A percentile compares a stretch with the other conserved stretches of the same genome.
Evolutionary conservation across 352 stramenopile genomes (phyloP).

Genomic region (Phytopythium vexans): DNA sequence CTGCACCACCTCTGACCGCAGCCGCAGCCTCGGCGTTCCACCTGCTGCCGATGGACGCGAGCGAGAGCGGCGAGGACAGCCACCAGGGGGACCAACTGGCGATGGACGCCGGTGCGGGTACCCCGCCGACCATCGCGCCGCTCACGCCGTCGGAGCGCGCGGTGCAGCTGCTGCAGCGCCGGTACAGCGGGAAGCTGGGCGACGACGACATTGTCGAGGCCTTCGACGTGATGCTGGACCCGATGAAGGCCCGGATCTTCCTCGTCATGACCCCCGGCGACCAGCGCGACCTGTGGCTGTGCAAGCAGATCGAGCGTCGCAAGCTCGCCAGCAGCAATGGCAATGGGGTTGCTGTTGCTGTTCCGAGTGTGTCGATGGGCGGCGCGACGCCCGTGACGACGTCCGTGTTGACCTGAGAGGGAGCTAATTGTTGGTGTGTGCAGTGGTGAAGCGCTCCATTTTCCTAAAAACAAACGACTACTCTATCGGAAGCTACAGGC

Average conservation of each 20-base stretch:
- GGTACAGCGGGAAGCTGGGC: constrained; percentile 8
- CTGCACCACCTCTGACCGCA: neutral
- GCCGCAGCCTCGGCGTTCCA: neutral
- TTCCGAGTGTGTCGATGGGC: too few species aligned
- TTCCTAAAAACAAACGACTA: too few species aligned
- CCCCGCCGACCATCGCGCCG: neutral
- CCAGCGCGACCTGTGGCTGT: constrained; percentile 17
- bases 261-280: constrained; percentile 13
- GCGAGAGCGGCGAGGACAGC: neutral
- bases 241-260: constrained; percentile 15
- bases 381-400: too few species aligned
- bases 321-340: too few species aligned
- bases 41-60: constrained; percentile 3
- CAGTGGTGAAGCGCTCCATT: too few species aligned
- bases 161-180: constrained; percentile 13
- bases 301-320: constrained; percentile 5
- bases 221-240: constrained; percentile 18
- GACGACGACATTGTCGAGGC: constrained; percentile 15
- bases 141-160: constrained; percentile 16
- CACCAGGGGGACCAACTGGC: neutral
- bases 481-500: too few species aligned
- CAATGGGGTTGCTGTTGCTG: too few species aligned
- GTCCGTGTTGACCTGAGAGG: too few species aligned
- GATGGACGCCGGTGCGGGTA: neutral
- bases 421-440: too few species aligned